Conservation (phyloP, 345 rosid genomes). For the Melaleuca quinquenervia region DNA sequence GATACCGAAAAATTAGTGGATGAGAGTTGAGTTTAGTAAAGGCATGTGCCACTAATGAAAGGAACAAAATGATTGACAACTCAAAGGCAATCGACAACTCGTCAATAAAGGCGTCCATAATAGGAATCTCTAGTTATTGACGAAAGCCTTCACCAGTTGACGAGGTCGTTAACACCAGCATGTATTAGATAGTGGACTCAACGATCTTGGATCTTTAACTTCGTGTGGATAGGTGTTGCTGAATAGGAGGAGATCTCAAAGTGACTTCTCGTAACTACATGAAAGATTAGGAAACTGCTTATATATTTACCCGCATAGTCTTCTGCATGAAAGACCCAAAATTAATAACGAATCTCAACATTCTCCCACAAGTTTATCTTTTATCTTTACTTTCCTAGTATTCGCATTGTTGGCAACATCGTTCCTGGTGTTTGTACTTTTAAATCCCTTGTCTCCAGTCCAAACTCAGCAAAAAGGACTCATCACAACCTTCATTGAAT, state of each 20-base stretch:
- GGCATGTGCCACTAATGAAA: not conserved
- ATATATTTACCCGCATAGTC: not conserved
- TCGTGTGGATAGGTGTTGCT: no score
- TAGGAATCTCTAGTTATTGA: not conserved
- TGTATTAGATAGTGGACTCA: not conserved
- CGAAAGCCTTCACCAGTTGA: not conserved
- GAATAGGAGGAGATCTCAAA: not conserved
- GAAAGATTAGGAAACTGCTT: not conserved
- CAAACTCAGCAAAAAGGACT: not conserved
- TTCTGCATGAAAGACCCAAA: not conserved
- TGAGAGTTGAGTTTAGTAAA: not conserved
- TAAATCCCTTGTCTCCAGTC: not conserved
- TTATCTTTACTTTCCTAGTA: not conserved
- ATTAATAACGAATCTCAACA: not conserved
- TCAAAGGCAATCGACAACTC: not conserved
- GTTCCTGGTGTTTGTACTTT: not conserved
- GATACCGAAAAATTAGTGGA: not conserved
- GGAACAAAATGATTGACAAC: not conserved
- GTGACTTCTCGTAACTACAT: not conserved
- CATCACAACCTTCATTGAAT: not conserved
- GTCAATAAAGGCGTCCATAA: not conserved
- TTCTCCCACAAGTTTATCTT: not conserved
- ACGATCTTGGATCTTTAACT: not conserved
- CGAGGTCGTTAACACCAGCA: not conserved
- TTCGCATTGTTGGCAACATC: not conserved